Evolutionary conservation across 441 rosid species (phyloP).

Genomic region (Hypseocharis bilobata): DNA sequence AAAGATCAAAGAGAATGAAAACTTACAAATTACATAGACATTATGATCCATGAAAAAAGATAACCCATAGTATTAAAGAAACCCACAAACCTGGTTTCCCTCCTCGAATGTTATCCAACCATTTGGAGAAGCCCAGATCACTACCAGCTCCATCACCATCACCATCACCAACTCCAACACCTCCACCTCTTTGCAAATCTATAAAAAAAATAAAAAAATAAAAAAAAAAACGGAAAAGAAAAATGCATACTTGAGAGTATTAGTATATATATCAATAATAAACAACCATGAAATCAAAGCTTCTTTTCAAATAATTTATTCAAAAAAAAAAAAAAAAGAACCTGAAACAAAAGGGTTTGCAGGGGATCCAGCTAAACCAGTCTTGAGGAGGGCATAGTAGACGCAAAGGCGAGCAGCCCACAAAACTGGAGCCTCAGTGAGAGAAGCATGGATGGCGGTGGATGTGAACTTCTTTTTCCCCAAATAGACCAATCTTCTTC

Average conservation of each 20-base stretch:
- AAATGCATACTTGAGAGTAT: no score
- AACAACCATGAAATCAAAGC: not conserved
- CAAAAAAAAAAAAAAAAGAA: not conserved
- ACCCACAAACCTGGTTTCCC: not conserved
- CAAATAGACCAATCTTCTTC: not conserved
- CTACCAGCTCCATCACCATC: slow-evolving; percentile 6
- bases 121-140: slow-evolving; percentile 5
- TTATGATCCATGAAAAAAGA: no score
- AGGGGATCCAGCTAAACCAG: slow-evolving; percentile 4
- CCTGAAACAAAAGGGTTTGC: not conserved
- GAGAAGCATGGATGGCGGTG: not conserved
- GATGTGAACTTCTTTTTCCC: not conserved
- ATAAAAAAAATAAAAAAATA: not conserved
- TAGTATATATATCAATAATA: not conserved
- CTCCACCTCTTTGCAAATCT: not conserved
- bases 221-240: not conserved
- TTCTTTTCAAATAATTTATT: no score
- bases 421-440: slow-evolving; percentile 2
- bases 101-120: not conserved
- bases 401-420: slow-evolving; percentile 11
- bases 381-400: slow-evolving; percentile 4
- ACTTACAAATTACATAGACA: not conserved
- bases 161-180: not conserved
- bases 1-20: not conserved
- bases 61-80: no score